phyloP scores from a whole-genome alignment of 331 rosid species.

The Rosa hybrid region DNA sequence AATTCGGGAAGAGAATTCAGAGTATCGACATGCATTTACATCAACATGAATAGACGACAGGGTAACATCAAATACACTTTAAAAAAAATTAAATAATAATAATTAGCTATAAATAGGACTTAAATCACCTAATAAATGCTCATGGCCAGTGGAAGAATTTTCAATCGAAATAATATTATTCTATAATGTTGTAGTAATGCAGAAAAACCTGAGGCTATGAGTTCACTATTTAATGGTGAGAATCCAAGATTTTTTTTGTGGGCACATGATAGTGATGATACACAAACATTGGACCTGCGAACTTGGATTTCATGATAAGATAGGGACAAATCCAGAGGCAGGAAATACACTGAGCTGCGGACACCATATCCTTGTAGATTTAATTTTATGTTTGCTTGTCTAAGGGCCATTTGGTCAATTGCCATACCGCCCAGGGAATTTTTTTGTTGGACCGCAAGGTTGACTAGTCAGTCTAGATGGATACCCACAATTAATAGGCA shows the following conservation, averaged over 20 bases:
- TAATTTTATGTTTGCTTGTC: neutral
- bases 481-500: neutral
- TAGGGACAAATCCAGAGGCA: neutral
- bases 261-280: neutral
- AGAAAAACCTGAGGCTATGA: neutral
- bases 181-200: no score
- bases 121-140: no score
- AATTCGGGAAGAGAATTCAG: no score
- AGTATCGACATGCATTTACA: no score
- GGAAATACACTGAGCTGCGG: neutral
- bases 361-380: neutral
- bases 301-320: neutral
- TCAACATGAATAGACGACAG: no score
- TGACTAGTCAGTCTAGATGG: neutral
- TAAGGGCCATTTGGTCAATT: neutral
- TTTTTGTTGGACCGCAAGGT: neutral
- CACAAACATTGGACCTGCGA: neutral
- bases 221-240: neutral
- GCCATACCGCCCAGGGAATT: no score
- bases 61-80: no score
- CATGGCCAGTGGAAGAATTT: no score
- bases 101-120: no score
- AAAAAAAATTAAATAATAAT: no score
- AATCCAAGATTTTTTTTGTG: neutral
- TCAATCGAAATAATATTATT: no score